Evolutionary conservation across 2,329 filamentous ascomycete genomes (phyloP), one percentile per base, ranked within the genome.

Genomic region (Apiospora malaysiana): DNA sequence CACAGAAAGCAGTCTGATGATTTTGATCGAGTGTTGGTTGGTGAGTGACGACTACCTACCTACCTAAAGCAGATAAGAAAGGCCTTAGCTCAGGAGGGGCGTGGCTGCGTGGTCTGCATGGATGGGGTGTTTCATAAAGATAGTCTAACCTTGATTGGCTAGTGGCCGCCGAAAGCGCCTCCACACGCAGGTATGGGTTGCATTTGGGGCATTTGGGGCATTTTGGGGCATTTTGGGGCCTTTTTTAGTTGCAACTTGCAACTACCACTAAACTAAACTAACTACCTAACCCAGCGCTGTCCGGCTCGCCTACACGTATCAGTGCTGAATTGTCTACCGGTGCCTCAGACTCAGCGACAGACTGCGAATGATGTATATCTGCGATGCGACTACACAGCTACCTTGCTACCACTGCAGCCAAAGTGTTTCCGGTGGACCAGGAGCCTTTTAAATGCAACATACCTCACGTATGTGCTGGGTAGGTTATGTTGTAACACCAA

Each of bases 91-190:
- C 56, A 63, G 56, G 56, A 18, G 56, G 56, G n/a, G n/a, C n/a
- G n/a, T n/a, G n/a, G n/a, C n/a, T n/a, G 51, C 23, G 47, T 51
- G 27, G 21, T 63, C 56, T 63, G 56, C 56, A 63, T 63, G 56
- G 56, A 40, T 40, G 56, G 49, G 56, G 9, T 40, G 56, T 63
- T 63, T 63, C 56, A 63, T n/a, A 40, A 40, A 63, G 14, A 40
- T 40, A 40, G 56, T 63, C 56, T 63, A 40, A 23, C 27, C 56
- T 63, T 63, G 56, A 14, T 40, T 63, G 56, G 56, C 56, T 63
- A 63, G 56, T 63, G 56, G 56, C 56, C 56, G 56, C 56, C 32
- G 32, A 63, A 40, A 63, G 32, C 56, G 56, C 56, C 56, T 63
- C 56, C 56, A 40, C 56, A 63, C 40, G n/a, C n/a, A n/a, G n/a